Conservation (phyloP, 345 rosid species). For the Pistacia vera region DNA sequence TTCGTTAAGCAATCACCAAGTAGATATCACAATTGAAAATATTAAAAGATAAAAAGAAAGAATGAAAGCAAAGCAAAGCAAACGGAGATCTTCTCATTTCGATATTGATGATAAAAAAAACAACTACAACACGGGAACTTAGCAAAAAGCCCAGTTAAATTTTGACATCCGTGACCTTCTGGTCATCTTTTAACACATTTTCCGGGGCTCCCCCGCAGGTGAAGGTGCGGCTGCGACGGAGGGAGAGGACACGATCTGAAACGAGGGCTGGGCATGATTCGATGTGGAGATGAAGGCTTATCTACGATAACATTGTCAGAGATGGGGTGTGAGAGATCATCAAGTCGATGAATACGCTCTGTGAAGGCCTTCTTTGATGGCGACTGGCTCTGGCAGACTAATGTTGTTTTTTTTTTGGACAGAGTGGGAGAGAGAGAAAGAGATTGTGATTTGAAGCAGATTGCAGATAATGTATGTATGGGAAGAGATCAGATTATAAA, state of each 20-base stretch:
- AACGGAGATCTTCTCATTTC: neutral
- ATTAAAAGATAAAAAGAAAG: neutral
- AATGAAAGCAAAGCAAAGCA: neutral
- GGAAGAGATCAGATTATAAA: neutral
- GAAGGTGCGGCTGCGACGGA: neutral
- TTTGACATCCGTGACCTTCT: neutral
- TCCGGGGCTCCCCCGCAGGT: neutral
- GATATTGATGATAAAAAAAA: neutral
- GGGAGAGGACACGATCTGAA: neutral
- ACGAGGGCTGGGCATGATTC: neutral
- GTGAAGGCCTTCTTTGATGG: constrained; percentile 33
- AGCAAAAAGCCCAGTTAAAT: neutral
- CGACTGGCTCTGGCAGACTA: constrained; percentile 26
- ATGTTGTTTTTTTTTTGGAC: neutral
- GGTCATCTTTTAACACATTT: neutral
- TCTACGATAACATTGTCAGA: constrained; percentile 1
- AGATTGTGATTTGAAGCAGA: neutral
- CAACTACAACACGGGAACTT: neutral
- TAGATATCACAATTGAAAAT: neutral
- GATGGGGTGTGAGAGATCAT: constrained; percentile 10
- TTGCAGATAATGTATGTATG: neutral
- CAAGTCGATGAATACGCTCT: constrained; percentile 21
- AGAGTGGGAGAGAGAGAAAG: neutral
- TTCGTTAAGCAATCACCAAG: neutral
- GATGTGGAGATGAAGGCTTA: neutral